Evolutionary conservation across 2,329 filamentous ascomycete species (phyloP).

Genomic region (Fusarium tjaetaba): DNA sequence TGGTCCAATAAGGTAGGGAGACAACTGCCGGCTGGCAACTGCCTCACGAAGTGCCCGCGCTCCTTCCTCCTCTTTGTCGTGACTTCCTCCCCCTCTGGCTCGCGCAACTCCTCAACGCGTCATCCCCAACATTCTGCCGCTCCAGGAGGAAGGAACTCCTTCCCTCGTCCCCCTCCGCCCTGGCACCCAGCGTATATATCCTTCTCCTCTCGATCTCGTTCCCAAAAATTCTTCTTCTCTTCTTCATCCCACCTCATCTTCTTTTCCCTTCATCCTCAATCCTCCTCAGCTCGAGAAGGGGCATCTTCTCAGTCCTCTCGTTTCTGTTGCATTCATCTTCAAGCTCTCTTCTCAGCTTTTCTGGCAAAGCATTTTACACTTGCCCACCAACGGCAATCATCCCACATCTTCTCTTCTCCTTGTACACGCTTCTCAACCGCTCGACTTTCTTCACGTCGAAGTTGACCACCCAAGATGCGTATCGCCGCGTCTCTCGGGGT

Average conservation of each 20-base stretch:
- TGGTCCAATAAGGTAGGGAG: not conserved
- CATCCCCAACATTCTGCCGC: constrained; percentile 29
- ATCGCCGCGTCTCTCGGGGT: constrained; percentile 48
- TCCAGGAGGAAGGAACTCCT: constrained; percentile 35
- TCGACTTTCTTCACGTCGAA: not conserved
- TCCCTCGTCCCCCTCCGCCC: constrained; percentile 1
- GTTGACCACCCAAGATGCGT: constrained; percentile 51
- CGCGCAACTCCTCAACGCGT: constrained; percentile 13
- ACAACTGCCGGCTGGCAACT: not conserved
- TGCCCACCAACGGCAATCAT: not conserved
- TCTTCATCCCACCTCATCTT: constrained; percentile 17
- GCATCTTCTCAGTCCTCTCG: constrained; percentile 26
- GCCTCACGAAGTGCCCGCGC: not conserved
- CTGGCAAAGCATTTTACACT: constrained; percentile 18
- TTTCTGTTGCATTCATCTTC: constrained; percentile 27
- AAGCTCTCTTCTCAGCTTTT: constrained; percentile 9
- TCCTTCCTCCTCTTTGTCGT: constrained; percentile 19
- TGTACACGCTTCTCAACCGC: not conserved
- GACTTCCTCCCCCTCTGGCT: constrained; percentile 19
- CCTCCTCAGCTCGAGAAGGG: constrained; percentile 17
- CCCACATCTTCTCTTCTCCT: not conserved
- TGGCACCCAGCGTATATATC: constrained; percentile 7
- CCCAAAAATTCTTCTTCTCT: constrained; percentile 15
- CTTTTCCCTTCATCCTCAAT: constrained; percentile 29
- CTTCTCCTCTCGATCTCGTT: constrained; percentile 2